These are phyloP conservation scores for Phytopythium helicoides DNA, from an alignment of 352 stramenopile genomes.

Conservation along the genomic window DNA sequence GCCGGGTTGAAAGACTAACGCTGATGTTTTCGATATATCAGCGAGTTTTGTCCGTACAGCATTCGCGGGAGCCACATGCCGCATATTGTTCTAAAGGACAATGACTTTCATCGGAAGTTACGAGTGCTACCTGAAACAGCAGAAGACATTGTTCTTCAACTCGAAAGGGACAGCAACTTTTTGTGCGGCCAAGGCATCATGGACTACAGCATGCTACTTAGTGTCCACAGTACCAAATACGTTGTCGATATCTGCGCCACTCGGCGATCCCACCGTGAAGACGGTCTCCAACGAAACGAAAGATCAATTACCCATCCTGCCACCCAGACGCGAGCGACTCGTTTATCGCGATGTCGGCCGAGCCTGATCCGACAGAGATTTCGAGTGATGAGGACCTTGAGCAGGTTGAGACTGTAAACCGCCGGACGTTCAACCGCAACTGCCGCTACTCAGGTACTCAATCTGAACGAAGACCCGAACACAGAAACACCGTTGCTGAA, in stretches of 20 bases:
- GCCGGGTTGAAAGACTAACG: neutral
- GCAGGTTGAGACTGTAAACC: constrained; percentile 51
- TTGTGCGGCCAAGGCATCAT: constrained; percentile 82
- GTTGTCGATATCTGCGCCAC: constrained; percentile 63
- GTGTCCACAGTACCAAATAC: constrained; percentile 85
- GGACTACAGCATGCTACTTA: constrained; percentile 87
- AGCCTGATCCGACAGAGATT: constrained; percentile 31
- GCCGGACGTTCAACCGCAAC: constrained; percentile 53
- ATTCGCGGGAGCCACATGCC: constrained; percentile 75
- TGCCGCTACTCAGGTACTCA: constrained; percentile 76
- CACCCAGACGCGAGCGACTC: constrained; percentile 52
- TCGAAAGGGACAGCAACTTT: constrained; percentile 74
- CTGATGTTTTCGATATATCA: constrained; percentile 14
- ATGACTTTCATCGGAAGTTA: constrained; percentile 85
- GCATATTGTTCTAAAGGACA: constrained; percentile 84
- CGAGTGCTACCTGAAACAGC: constrained; percentile 63
- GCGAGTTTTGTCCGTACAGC: constrained; percentile 70
- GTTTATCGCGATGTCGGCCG: constrained; percentile 32
- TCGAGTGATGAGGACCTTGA: constrained; percentile 55
- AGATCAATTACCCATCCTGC: constrained; percentile 70
- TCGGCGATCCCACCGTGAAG: constrained; percentile 31
- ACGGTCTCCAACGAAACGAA: constrained; percentile 63
- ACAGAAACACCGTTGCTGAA: constrained; percentile 46
- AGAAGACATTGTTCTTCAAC: constrained; percentile 54
- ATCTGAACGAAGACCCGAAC: constrained; percentile 38